These are phyloP conservation scores for Botrytis medusae DNA, from an alignment of 2,329 filamentous ascomycete species.

Conservation along the genomic window DNA sequence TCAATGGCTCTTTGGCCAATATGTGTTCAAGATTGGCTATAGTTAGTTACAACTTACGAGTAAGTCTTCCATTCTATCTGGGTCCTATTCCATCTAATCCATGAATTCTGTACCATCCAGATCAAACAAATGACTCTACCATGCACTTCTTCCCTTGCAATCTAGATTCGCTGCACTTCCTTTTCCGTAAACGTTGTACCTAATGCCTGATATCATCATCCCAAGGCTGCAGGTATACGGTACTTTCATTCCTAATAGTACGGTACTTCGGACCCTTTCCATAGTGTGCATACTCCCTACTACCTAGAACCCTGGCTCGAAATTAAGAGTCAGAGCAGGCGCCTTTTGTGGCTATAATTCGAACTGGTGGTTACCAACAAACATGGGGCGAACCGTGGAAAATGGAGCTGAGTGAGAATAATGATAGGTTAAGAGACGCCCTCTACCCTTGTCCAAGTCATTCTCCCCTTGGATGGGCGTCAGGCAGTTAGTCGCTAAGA, in stretches of 20 bases:
- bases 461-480: not conserved
- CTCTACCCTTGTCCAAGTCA: not conserved
- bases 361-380: conserved; percentile 1
- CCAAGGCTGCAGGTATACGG: conserved; percentile 3
- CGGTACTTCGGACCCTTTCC: conserved; percentile 4
- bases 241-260: not conserved
- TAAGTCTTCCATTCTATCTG: not conserved
- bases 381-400: conserved; percentile 15
- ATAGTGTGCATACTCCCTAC: not conserved
- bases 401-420: conserved; percentile 4
- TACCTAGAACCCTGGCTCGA: not conserved
- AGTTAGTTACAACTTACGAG: not conserved
- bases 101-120: not conserved
- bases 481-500: not conserved
- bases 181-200: conserved; percentile 2
- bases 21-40: not conserved
- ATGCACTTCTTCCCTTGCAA: not conserved
- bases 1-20: not conserved
- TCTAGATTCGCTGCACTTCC: not conserved
- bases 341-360: conserved; percentile 17
- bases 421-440: conserved; percentile 19
- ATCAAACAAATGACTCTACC: conserved; percentile 3
- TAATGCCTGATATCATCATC: conserved; percentile 4
- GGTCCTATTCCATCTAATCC: not conserved
- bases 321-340: conserved; percentile 10